Base-by-base conservation (phyloP, 2,329 filamentous ascomycete species). In the Ophiostoma tasmaniense region DNA sequence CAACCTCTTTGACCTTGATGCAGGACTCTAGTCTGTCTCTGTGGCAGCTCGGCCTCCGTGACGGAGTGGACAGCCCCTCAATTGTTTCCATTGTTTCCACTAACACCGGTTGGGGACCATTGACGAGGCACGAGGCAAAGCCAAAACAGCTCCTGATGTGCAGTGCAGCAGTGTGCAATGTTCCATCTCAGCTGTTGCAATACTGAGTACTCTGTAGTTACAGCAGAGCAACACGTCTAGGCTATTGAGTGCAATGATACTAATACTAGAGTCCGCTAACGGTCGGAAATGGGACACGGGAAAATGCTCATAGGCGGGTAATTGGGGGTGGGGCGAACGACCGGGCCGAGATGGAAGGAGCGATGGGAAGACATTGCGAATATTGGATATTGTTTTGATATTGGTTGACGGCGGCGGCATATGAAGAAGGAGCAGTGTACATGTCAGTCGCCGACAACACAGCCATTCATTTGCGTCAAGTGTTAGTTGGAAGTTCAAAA, bases 301-400 rank as follows among this genome's bases (percentile, higher is more conserved):
- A 71, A 72, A 69, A 66, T 67, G 67, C 59, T 61, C 66, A 67
- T 69, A 69, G 68, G 62, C 66, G 70, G 68, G 67, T 66, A 61
- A 68, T 66, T 66, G 42, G 64, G 39, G 71, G 71, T 72, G 71
- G 71, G 71, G 70, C 70, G 42, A 39, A 11, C 33, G 55, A 39
- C 68, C 68, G 52, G 64, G 68, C 65, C 65, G 42, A 66, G 65
- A 30, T 66, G 42, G 45, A 25, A 50, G 45, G 50, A 37, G 50
- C 28, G 50, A 37, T n/a, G 66, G 20, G 25, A 55, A 25, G 28
- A 62, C 25, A 64, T 45, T 17, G 17, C 17, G 42, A 20, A 45
- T 20, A 45, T 20, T 45, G 42, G 8, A 20, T 45, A 45, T 39
- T 39, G 13, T 39, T 39, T 39, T 45, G 42, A 45, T 45, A 45